These are phyloP conservation scores for Zoysia matrella DNA, from an alignment of 202 grass and related monocot species.

Conservation along the genomic window DNA sequence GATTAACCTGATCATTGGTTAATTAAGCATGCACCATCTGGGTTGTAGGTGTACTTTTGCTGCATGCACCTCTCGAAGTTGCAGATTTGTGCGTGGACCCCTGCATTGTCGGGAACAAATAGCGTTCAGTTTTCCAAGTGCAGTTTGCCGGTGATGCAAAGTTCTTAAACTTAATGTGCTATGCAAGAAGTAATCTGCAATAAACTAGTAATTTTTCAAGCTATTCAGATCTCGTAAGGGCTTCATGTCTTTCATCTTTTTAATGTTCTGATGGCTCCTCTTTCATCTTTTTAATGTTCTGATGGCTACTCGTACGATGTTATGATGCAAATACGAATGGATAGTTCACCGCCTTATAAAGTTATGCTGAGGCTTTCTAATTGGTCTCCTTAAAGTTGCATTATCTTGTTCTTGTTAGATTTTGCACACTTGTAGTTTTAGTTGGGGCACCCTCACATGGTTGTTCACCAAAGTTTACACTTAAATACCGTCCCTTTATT, in stretches of 20 bases:
- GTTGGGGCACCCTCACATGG: background rate
- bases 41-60: constrained; percentile 42
- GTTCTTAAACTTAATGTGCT: background rate
- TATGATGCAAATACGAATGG: constrained; percentile 13
- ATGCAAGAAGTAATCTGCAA: background rate
- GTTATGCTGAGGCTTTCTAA: background rate
- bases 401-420: background rate
- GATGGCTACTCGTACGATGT: constrained; percentile 4
- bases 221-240: background rate
- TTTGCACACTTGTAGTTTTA: constrained; percentile 1
- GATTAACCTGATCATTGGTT: constrained; percentile 3
- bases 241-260: background rate
- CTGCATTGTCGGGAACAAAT: constrained; percentile 10
- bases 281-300: background rate
- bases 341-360: constrained; percentile 4
- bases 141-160: background rate
- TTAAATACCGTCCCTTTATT: background rate
- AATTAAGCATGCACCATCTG: constrained; percentile 5
- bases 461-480: constrained; percentile 3
- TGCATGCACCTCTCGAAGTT: constrained; percentile 53
- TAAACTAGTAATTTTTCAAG: background rate
- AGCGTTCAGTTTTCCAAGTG: background rate
- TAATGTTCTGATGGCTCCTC: background rate
- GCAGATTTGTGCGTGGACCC: constrained; percentile 51
- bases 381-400: background rate